Evolutionary conservation across 2,329 filamentous ascomycete genomes (phyloP).

Genomic region (Tothia fuscella): DNA sequence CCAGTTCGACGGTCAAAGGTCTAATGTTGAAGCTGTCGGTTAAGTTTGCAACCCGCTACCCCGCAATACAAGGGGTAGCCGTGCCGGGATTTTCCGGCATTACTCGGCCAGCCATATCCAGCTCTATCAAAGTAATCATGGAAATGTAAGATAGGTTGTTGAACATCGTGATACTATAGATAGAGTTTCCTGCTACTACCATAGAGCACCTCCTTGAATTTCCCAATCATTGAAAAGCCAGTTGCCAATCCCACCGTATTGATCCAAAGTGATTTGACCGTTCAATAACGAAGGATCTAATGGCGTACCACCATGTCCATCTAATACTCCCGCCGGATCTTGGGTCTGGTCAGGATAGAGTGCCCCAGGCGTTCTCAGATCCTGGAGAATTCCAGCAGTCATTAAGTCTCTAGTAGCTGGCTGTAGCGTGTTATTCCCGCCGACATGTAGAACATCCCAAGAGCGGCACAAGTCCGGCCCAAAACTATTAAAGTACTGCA

Average conservation of each 20-base stretch:
- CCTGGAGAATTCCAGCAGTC: constrained; percentile 22
- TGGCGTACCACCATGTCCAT: constrained; percentile 10
- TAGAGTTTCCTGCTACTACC: not conserved
- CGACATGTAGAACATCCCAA: constrained; percentile 14
- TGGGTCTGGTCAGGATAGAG: constrained; percentile 15
- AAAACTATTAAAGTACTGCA: constrained; percentile 22
- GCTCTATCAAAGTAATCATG: no score
- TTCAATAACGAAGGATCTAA: constrained; percentile 21
- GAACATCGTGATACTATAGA: no score
- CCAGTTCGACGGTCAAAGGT: no score
- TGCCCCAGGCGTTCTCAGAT: constrained; percentile 17
- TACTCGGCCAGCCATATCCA: no score
- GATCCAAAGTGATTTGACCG: constrained; percentile 20
- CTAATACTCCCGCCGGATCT: not conserved
- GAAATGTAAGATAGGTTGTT: no score
- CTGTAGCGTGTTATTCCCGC: constrained; percentile 9
- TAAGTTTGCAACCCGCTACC: no score
- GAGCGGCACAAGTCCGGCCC: constrained; percentile 22
- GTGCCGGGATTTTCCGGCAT: no score
- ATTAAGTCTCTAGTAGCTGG: constrained; percentile 20
- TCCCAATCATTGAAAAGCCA: constrained; percentile 25
- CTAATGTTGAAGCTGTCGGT: no score
- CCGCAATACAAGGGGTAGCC: no score
- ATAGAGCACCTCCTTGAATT: constrained; percentile 3
- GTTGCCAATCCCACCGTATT: constrained; percentile 20